Base-by-base conservation (phyloP, 805 yeast genomes). In the Candida patagonica region DNA sequence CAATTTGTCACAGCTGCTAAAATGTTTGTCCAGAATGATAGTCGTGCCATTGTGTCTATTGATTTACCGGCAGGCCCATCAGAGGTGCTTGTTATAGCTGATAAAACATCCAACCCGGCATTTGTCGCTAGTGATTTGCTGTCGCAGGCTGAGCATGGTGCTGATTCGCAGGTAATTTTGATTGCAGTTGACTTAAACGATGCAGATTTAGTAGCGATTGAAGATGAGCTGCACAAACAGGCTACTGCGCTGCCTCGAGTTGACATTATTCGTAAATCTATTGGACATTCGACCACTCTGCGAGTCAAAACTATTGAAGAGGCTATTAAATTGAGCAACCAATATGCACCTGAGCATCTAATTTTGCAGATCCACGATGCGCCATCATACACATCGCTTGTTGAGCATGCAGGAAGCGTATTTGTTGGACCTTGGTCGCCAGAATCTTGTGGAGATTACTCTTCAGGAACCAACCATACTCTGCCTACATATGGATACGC, bases 31-130 rank as follows among this genome's bases (percentile, higher is more conserved):
- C 92, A 89, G 54, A 94, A 92, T 56, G 98, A 92, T 57, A 83
- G 96, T 1, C 80, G 80, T 47, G 97, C 98, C 6, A 67, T 88
- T 55, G 92, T 96, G 58, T 83, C 95, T 13, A 92, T 92, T 51
- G 99, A 92, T 62, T 89, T 92, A 97, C 99, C 99, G 37, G 99
- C 99, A 20, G 99, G 99, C 7, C 99, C 99, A 22, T 83, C 95
- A 38, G 99, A 92, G 65, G 99, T 92, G 19, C 70, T 92, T 44
- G 99, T 89, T 5, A 69, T 92, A 52, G 95, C 95, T 35, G 99
- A 92, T 60, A 74, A 69, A 44, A 56, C 72, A 34, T 85, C 96
- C 9, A 95, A 87, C 62, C 89, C 94, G 19, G 95, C 87, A 55
- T 92, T 85, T 61, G 98, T 92, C 23, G 98, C 96, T n/a, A 76